phyloP scores from a whole-genome alignment of 2,329 filamentous ascomycete genomes.

The Fusarium sp. region DNA sequence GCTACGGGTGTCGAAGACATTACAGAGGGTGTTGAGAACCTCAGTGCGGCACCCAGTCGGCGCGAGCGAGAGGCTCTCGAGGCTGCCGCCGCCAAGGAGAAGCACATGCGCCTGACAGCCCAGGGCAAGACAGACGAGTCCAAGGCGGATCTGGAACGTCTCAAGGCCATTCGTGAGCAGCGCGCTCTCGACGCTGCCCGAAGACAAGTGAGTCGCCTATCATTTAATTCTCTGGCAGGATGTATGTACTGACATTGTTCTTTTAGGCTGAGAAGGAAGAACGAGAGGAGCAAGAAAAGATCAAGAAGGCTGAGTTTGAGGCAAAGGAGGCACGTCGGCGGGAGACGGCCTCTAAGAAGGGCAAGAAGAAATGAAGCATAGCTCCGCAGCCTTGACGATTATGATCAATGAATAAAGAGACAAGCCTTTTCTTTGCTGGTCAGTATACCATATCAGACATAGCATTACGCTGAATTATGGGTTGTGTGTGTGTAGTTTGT shows the following conservation, averaged over 20 bases:
- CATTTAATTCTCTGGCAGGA: not conserved
- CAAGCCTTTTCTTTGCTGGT: constrained; percentile 11
- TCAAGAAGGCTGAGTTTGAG: constrained; percentile 66
- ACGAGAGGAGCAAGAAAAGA: constrained; percentile 66
- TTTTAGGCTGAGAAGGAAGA: constrained; percentile 72
- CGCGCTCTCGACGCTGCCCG: constrained; percentile 86
- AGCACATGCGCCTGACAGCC: constrained; percentile 91
- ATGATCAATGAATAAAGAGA: constrained; percentile 12
- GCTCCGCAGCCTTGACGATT: not conserved
- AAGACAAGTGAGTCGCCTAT: constrained; percentile 74
- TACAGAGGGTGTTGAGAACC: constrained; percentile 70
- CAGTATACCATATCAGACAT: not conserved
- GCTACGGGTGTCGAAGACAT: constrained; percentile 64
- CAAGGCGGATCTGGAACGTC: constrained; percentile 86
- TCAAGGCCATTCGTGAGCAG: constrained; percentile 87
- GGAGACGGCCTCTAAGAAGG: constrained; percentile 67
- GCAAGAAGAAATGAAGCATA: constrained; percentile 61
- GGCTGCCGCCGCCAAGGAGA: constrained; percentile 89
- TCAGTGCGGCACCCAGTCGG: constrained; percentile 63
- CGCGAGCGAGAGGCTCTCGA: constrained; percentile 82
- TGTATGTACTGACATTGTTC: constrained; percentile 42
- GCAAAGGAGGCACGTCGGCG: constrained; percentile 68
- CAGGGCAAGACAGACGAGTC: constrained; percentile 98
- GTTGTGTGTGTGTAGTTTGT: not conserved
- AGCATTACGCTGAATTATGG: not conserved